Conservation (phyloP, 2,329 filamentous ascomycete genomes). For the Coniochaeta sp. region DNA sequence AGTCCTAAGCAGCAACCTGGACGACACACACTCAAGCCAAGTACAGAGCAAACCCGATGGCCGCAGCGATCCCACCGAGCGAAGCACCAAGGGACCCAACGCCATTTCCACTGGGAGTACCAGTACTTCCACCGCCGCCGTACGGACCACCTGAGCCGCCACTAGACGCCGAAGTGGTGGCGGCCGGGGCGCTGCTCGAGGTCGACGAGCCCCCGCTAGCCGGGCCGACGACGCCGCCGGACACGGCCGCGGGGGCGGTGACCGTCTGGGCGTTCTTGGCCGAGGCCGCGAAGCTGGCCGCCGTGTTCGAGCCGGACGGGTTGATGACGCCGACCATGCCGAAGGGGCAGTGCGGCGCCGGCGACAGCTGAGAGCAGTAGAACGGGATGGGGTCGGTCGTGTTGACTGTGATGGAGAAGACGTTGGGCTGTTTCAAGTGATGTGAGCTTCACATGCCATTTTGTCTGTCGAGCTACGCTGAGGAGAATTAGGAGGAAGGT, state of each 20-base stretch:
- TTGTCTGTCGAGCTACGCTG: neutral
- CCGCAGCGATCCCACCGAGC: neutral
- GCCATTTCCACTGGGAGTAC: neutral
- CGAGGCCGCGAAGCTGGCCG: neutral
- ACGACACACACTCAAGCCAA: neutral
- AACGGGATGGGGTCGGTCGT: slow-evolving; percentile 34
- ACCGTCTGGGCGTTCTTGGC: neutral
- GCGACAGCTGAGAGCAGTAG: slow-evolving; percentile 33
- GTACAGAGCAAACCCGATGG: neutral
- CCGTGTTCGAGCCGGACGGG: slow-evolving; percentile 11
- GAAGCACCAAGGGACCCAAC: neutral
- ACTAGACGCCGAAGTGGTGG: neutral
- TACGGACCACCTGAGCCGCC: neutral
- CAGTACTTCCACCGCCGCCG: neutral
- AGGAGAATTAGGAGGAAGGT: neutral
- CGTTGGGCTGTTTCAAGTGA: slow-evolving; percentile 16
- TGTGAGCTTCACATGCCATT: neutral
- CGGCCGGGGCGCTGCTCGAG: neutral
- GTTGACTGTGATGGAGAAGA: slow-evolving; percentile 34
- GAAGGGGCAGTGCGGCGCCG: slow-evolving; percentile 29
- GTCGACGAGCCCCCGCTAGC: neutral
- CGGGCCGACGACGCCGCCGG: neutral
- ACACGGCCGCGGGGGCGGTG: neutral
- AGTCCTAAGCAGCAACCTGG: no score
- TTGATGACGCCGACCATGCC: slow-evolving; percentile 41